Evolutionary conservation across 2,329 filamentous ascomycete species (phyloP), one percentile per base, ranked within the genome.

Genomic region (Biscogniauxia mediterranea): DNA sequence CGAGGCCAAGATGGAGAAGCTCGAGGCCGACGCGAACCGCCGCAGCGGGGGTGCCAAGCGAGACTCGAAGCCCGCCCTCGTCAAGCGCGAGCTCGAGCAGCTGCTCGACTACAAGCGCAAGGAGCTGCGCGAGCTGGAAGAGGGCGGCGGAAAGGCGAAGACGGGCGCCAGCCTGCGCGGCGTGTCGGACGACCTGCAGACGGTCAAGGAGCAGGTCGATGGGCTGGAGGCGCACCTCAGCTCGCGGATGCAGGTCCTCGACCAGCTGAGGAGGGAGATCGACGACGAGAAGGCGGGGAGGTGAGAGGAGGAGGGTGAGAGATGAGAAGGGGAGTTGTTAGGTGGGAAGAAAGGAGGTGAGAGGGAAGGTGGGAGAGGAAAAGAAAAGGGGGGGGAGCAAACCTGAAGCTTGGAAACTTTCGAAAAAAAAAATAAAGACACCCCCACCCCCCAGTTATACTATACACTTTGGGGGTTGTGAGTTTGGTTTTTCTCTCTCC

Each of bases 31-130:
- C 52, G 88, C 89, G 0, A 85, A 90, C 69, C 84, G 85, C 62
- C 82, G 69, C 7, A 58, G 64, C 23, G 83, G 78, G 71, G 84
- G 84, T 67, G 85, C 82, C 69, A 86, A 85, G 79, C 82, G 93
- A 53, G 88, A 92, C 66, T 89, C 86, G 23, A 96, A 93, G 78
- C 94, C 94, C 52, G 92, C 93, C 46, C 83, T 99, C 50, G 92
- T 98, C 60, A 98, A 97, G 83, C 84, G 93, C 65, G 95, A 99
- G 78, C 81, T 97, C 54, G 92, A 98, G 76, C 92, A 97, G 79
- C 78, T 99, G 76, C 81, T 99, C 52, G 95, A 99, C 73, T 98
- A 96, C 77, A 99, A 99, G 85, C 83, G 92, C 74, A 87, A 87
- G 72, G 89, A 89, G 80, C 81, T 94, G 74, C 83, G 86, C 68